Base-by-base conservation (phyloP, 345 rosid species). In the Excoecaria agallocha region DNA sequence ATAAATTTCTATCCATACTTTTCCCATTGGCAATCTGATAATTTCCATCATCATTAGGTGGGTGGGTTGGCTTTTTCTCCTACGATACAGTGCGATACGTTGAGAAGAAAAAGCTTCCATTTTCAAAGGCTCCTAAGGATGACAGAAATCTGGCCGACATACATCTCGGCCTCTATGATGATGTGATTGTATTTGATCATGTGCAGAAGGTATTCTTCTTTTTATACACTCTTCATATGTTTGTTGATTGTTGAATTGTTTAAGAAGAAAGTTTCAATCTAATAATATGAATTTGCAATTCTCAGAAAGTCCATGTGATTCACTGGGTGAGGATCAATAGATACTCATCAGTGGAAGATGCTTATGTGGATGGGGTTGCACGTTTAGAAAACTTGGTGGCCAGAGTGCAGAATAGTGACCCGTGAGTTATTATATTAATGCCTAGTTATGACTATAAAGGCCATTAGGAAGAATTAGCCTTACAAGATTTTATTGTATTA, bases 61-160 rank as follows among this genome's bases (percentile, higher is more conserved):
- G 98, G 45, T 94, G 98, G 98, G 85, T 92, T 79, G 98, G 98
- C 74, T 92, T 85, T 79, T 94, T 94, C 83, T 89, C 98, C 0
- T 94, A 94, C 41, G 98, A 92, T 68, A 91, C 95, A 2, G 90
- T 94, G 63, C 89, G 97, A 56, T 89, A 94, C 17, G 90, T 84
- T 8, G 98, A 94, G 83, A 91, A 85, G 81, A 88, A 85, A 77
- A 92, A 82, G 80, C 81, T 94, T 45, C 87, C 94, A 12, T 94
- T 92, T 79, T 79, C 91, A 19, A 81, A 70, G 68, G 93, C 97
- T 0, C 95, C 98, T 13, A 70, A 76, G 54, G 97, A 94, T 85
- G 97, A 92, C 71, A 89, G 95, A 82, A 85, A 87, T 81, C 92
- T 94, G 45, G 86, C 96, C 4, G 98, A 94, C 79, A 91, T 94